Conservation (phyloP, 2,329 filamentous ascomycete genomes). For the Botrytis elliptica region DNA sequence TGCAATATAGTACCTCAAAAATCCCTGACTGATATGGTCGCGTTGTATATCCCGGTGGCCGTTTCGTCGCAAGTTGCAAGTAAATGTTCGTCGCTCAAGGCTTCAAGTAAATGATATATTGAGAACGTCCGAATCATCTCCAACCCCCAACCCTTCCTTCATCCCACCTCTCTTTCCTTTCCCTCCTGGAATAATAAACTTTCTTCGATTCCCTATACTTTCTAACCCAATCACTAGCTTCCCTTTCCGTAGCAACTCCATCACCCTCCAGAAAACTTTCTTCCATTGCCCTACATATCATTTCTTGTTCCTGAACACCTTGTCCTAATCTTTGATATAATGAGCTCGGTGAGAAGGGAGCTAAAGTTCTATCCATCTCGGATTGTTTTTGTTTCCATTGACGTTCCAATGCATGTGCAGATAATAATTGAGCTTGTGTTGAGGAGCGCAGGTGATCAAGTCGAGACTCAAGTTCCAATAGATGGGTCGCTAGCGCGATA, state of each 20-base stretch:
- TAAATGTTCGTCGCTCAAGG: constrained; percentile 26
- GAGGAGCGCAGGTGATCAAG: constrained; percentile 62
- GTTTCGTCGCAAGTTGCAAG: not conserved
- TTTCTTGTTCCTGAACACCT: constrained; percentile 78
- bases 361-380: constrained; percentile 82
- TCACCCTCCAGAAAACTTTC: constrained; percentile 75
- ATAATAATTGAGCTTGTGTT: constrained; percentile 77
- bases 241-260: constrained; percentile 69
- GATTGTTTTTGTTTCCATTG: constrained; percentile 86
- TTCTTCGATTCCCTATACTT: constrained; percentile 78
- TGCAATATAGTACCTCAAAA: not conserved
- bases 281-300: constrained; percentile 77
- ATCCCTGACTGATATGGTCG: not conserved
- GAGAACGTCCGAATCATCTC: constrained; percentile 57
- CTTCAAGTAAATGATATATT: not conserved
- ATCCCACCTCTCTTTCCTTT: constrained; percentile 92
- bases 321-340: constrained; percentile 79
- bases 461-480: constrained; percentile 58
- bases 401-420: constrained; percentile 83
- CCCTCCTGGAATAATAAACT: constrained; percentile 74
- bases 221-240: constrained; percentile 81
- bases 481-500: constrained; percentile 63
- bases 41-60: not conserved
- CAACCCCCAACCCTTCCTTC: constrained; percentile 93
- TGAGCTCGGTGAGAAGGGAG: constrained; percentile 80